Base-by-base conservation (phyloP, 306 rosid genomes). In the Casuarina glauca region DNA sequence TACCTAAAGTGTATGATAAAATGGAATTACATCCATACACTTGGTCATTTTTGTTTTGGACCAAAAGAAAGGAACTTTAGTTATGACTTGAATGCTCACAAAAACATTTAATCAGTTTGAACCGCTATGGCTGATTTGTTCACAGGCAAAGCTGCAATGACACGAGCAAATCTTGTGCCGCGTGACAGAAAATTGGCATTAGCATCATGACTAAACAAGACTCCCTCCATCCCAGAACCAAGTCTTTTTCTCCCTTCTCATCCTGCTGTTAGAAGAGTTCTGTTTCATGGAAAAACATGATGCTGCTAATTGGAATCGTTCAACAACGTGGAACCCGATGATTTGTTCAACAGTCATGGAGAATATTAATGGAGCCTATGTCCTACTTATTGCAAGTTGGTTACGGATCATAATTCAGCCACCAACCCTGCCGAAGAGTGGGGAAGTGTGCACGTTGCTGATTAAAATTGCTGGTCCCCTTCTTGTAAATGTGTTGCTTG, bases 91-190 rank as follows among this genome's bases (percentile, higher is more conserved):
- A 57, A 73, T 20, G 19, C 50, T 42, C 19, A 63, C 73, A 16
- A 58, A 69, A 13, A 46, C 60, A 54, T 79, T 42, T 78, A 72
- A 53, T 60, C 7, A 41, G 49, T 51, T 41, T 48, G 19, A 49
- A 45, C 5, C 72, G 15, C 50, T 1, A 15, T 74, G 16, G 41
- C 81, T 72, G 58, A 76, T 77, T 82, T 81, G 74, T 75, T 77
- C 32, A 57, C 91, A 91, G 97, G 89, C 9, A 93, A 83, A 83
- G 74, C 84, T 48, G 79, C 39, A 51, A 84, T 80, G 79, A 11
- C 89, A 66, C 86, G 84, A 79, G 78, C 58, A 2, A 87, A 78
- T 72, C 80, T 63, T 73, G 68, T 85, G 4, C 84, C 91, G 4
- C 81, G 75, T 46, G 77, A 79, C 76, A 73, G 74, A 84, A 89